Percentiles rank a stretch among this genome's conserved stretches.
These are phyloP conservation scores for Ambispora gerdemannii DNA, from an alignment of 192 early-diverging fungal species.

Conservation along the genomic window DNA sequence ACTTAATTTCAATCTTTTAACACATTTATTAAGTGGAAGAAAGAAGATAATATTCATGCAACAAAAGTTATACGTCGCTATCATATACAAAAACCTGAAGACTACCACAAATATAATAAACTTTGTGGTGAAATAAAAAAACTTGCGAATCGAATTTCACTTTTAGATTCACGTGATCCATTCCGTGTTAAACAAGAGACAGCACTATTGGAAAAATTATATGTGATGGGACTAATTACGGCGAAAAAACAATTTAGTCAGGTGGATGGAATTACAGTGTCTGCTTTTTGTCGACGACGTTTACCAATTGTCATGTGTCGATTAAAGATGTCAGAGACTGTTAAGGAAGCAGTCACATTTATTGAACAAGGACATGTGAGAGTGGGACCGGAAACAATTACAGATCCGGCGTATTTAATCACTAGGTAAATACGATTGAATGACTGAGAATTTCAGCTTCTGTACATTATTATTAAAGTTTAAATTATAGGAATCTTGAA, in stretches of 20 bases:
- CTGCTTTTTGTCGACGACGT: constrained; percentile 82
- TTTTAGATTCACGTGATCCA: constrained; percentile 83
- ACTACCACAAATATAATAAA: constrained; percentile 87
- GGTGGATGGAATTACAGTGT: constrained; percentile 78
- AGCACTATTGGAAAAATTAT: constrained; percentile 80
- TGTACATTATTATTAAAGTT: constrained; percentile 18
- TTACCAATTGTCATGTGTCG: constrained; percentile 91
- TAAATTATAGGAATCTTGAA: constrained; percentile 86
- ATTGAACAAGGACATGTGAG: constrained; percentile 95
- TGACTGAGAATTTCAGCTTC: background rate
- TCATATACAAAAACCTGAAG: constrained; percentile 84
- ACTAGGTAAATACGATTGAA: constrained; percentile 27
- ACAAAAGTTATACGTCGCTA: constrained; percentile 85
- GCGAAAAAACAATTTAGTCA: constrained; percentile 74
- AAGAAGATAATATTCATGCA: constrained; percentile 77
- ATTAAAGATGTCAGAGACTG: constrained; percentile 93
- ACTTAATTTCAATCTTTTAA: no score
- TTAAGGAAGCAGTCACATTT: constrained; percentile 84
- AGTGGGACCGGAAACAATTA: constrained; percentile 86
- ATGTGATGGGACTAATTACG: constrained; percentile 79
- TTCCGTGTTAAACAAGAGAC: constrained; percentile 71
- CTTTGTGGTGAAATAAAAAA: constrained; percentile 78
- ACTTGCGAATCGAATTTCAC: constrained; percentile 77
- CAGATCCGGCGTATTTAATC: constrained; percentile 76
- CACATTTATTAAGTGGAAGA: constrained; percentile 63